Base-by-base conservation (phyloP, 2,329 filamentous ascomycete genomes). In the Colletotrichum filicis region DNA sequence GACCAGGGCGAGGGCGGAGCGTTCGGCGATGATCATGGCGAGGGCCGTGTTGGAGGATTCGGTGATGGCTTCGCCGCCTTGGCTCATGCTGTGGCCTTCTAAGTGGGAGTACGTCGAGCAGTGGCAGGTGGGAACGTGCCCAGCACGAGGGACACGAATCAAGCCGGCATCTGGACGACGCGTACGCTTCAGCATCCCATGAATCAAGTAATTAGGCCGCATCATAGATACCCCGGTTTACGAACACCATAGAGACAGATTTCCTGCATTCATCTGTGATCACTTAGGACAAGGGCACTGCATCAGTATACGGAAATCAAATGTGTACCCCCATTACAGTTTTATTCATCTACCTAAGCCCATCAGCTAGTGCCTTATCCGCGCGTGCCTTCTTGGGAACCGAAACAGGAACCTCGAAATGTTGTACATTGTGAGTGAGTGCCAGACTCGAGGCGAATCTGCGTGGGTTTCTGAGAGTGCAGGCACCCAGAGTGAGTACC, bases 281-380 rank as follows among this genome's bases (percentile, higher is more conserved):
- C 35, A 42, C 30, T 9, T 32, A 42, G 14, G 14, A 42, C 8
- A 16, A 6, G 14, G 37, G 37, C 37, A 19, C 7, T 3, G 37
- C 37, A 16, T 19, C 37, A 42, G 37, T 42, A 42, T 16, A 56
- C 53, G 19, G 30, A 30, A 58, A 32, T 14, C n/a, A 58, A 11
- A 37, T 42, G 4, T 71, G 71, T 53, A 62, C 67, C 61, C 71
- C 62, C 16, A 74, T 74, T 72, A 74, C 71, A 74, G 42, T 74
- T 71, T 74, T 68, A 70, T 74, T 74, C 73, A 64, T 74, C 74
- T 75, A 75, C 73, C 74, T 71, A 75, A 71, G 58, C 69, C 69
- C 69, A 70, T 73, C 73, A 75, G 69, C 74, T 73, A 66, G 55
- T 74, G 68, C 62, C 67, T 63, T 67, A 74, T 67, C 62, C 73